Percentiles rank a stretch among this genome's conserved stretches.
Conservation (phyloP, 2,329 filamentous ascomycete species). For the Aspergillus sp. region DNA sequence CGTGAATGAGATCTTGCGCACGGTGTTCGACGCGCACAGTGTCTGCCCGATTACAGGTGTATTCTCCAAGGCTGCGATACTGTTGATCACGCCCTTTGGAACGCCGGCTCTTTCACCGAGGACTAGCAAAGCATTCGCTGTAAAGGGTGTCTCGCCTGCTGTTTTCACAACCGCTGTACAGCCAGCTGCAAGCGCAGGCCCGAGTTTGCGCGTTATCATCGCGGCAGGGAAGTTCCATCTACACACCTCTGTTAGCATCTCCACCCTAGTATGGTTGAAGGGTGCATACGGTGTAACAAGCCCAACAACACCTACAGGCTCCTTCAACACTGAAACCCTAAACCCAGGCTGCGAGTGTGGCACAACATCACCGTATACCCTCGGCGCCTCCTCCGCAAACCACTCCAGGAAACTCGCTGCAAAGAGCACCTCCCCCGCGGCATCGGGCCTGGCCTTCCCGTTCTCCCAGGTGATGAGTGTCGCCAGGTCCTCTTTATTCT, state of each 20-base stretch:
- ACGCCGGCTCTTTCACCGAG: conserved; percentile 80
- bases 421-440: conserved; percentile 50
- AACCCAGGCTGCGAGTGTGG: conserved; percentile 55
- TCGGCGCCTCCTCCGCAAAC: conserved; percentile 59
- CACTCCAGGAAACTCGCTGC: conserved; percentile 55
- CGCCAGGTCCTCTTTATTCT: conserved; percentile 60
- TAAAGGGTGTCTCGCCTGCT: conserved; percentile 85
- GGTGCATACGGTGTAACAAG: conserved; percentile 55
- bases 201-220: conserved; percentile 50
- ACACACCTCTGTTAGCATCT: not conserved
- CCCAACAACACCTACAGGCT: conserved; percentile 65
- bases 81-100: conserved; percentile 78
- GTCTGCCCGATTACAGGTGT: conserved; percentile 67
- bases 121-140: conserved; percentile 77
- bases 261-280: not conserved
- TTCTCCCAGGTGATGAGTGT: conserved; percentile 60
- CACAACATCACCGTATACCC: conserved; percentile 58
- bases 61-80: conserved; percentile 74
- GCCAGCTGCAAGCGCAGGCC: conserved; percentile 71
- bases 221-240: conserved; percentile 57
- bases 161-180: conserved; percentile 90
- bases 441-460: conserved; percentile 56
- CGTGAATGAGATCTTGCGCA: conserved; percentile 91
- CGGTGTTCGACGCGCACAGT: conserved; percentile 44
- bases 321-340: conserved; percentile 13